A percentile compares a stretch with the other conserved stretches of the same genome.
Conservation (phyloP, 257 asterid species). For the Apocynum venetum region DNA sequence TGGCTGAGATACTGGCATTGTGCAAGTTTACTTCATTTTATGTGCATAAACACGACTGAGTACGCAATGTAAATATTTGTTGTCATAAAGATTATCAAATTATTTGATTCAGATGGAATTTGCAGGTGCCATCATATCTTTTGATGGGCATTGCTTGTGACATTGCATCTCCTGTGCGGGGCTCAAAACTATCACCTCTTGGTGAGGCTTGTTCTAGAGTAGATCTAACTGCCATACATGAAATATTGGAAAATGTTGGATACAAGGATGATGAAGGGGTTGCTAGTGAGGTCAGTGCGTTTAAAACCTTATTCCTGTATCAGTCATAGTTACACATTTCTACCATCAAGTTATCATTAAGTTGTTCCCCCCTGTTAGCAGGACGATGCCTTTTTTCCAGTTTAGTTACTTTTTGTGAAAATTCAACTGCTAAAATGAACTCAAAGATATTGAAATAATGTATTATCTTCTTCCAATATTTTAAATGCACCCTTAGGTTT, state of each 20-base stretch:
- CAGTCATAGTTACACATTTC: not conserved
- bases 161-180: conserved; percentile 20
- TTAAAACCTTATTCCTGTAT: not conserved
- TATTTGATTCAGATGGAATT: conserved; percentile 6
- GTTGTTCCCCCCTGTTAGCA: not conserved
- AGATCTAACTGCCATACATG: conserved; percentile 43
- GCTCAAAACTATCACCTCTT: conserved; percentile 35
- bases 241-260: conserved; percentile 40
- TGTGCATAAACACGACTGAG: not conserved
- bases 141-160: conserved; percentile 38
- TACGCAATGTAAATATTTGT: not conserved
- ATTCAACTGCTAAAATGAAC: no score
- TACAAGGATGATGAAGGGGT: conserved; percentile 45
- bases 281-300: conserved; percentile 37
- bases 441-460: no score
- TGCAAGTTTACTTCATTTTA: not conserved
- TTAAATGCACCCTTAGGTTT: not conserved
- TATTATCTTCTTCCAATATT: not conserved
- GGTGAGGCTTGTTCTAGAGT: conserved; percentile 46
- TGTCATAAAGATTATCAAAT: not conserved
- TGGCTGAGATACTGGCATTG: not conserved
- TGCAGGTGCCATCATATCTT: conserved; percentile 42
- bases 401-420: not conserved
- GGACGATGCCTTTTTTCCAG: not conserved
- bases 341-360: not conserved